phyloP scores from a whole-genome alignment of 1,284 basidiomycete genomes.

The Rhodotorula mucilaginosa region DNA sequence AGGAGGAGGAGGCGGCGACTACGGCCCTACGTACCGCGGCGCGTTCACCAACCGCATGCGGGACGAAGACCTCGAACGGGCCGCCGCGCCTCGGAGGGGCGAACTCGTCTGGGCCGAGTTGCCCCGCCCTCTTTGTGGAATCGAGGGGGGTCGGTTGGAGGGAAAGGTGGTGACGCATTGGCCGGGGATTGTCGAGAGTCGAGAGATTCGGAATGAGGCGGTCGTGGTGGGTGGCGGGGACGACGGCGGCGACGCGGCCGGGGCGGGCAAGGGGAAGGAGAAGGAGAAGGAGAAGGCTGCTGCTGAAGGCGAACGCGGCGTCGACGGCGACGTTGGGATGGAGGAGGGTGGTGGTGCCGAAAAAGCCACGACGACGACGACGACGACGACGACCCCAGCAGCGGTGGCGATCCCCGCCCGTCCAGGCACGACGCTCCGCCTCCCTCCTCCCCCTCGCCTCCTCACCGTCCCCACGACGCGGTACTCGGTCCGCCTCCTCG shows the following conservation, averaged over 20 bases:
- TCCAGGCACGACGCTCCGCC: background rate
- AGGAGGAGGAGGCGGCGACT: no score
- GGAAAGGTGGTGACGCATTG: slow-evolving; percentile 60
- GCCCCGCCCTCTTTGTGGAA: slow-evolving; percentile 55
- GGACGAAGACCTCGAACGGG: slow-evolving; percentile 47
- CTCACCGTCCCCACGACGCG: background rate
- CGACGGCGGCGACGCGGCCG: background rate
- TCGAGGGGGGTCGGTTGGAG: background rate
- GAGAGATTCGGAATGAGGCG: background rate
- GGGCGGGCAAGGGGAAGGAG: background rate
- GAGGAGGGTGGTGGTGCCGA: background rate
- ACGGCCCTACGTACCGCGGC: slow-evolving; percentile 32
- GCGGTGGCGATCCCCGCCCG: background rate
- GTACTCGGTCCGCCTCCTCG: slow-evolving; percentile 26
- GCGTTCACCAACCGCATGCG: slow-evolving; percentile 34
- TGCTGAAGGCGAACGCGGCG: background rate
- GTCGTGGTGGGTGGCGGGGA: background rate
- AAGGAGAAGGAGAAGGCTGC: no score
- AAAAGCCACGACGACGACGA: background rate
- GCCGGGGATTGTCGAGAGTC: slow-evolving; percentile 61
- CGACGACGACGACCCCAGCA: background rate
- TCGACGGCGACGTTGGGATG: background rate
- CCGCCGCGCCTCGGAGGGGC: slow-evolving; percentile 62
- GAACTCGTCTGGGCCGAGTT: slow-evolving; percentile 73
- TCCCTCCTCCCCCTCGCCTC: background rate